Conservation (phyloP, 2,329 filamentous ascomycete species). For the Fusarium sp. region DNA sequence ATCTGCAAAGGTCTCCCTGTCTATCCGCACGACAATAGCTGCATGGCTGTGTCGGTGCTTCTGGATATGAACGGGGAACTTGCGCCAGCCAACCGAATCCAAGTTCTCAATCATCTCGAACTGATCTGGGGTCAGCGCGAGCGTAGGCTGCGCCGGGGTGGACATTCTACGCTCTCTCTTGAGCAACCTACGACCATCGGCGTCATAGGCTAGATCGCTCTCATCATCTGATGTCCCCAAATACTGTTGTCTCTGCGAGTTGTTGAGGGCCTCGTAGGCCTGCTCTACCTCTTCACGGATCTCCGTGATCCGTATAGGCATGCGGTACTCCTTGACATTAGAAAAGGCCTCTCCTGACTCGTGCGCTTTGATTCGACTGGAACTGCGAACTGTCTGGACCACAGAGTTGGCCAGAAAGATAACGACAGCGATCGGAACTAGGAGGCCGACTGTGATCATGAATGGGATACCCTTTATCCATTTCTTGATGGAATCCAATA, state of each 20-base stretch:
- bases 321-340: constrained; percentile 74
- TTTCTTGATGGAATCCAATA: constrained; percentile 45
- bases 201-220: constrained; percentile 43
- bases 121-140: constrained; percentile 82
- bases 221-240: constrained; percentile 64
- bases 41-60: constrained; percentile 85
- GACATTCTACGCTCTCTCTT: constrained; percentile 54
- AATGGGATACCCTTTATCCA: constrained; percentile 68
- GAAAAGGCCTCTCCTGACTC: constrained; percentile 75
- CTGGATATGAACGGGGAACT: constrained; percentile 77
- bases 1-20: constrained; percentile 74
- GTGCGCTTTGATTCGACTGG: constrained; percentile 78
- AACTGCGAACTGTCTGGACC: constrained; percentile 79
- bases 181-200: constrained; percentile 54
- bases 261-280: constrained; percentile 77
- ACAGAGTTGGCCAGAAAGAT: constrained; percentile 79
- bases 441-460: constrained; percentile 69
- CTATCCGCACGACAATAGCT: constrained; percentile 83
- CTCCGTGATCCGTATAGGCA: constrained; percentile 79
- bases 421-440: constrained; percentile 76
- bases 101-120: constrained; percentile 85
- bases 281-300: constrained; percentile 80
- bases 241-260: constrained; percentile 74
- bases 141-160: constrained; percentile 66
- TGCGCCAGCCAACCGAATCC: constrained; percentile 71